Percentiles rank a stretch among this genome's conserved stretches.
phyloP scores from a whole-genome alignment of 768 basidiomycete genomes.

The Pleurotus salmoneostramineus region DNA sequence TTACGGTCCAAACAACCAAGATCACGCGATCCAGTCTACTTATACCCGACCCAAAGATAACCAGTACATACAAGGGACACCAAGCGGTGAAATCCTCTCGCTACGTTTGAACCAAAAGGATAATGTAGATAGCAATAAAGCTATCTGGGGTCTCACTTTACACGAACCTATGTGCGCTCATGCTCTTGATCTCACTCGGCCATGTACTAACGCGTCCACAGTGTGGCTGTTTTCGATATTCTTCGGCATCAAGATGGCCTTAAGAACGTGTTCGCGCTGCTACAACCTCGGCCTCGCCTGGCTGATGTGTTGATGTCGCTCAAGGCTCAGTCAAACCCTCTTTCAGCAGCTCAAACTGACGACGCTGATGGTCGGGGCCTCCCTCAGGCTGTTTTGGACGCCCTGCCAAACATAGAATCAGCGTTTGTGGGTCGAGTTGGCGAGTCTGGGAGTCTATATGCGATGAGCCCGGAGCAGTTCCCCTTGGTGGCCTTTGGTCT shows the following conservation, averaged over 20 bases:
- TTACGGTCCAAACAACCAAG: conserved; percentile 91
- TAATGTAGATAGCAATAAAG: conserved; percentile 1
- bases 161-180: conserved; percentile 61
- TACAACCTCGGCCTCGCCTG: conserved; percentile 80
- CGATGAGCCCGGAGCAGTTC: conserved; percentile 77
- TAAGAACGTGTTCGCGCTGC: conserved; percentile 68
- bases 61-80: conserved; percentile 75
- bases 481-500: conserved; percentile 76
- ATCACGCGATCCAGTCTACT: conserved; percentile 62
- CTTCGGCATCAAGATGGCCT: conserved; percentile 33
- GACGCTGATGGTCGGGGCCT: background rate
- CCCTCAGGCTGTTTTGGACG: conserved; percentile 7
- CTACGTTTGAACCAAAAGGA: conserved; percentile 47
- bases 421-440: conserved; percentile 83
- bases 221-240: conserved; percentile 84
- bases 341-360: background rate
- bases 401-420: conserved; percentile 46
- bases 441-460: conserved; percentile 72
- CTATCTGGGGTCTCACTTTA: conserved; percentile 61
- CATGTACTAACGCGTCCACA: conserved; percentile 19
- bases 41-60: conserved; percentile 80
- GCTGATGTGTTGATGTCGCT: conserved; percentile 62
- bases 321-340: conserved; percentile 32
- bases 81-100: conserved; percentile 74
- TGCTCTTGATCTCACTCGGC: background rate